phyloP scores from a whole-genome alignment of 2,329 filamentous ascomycete genomes.

The Zarea fungicola region DNA sequence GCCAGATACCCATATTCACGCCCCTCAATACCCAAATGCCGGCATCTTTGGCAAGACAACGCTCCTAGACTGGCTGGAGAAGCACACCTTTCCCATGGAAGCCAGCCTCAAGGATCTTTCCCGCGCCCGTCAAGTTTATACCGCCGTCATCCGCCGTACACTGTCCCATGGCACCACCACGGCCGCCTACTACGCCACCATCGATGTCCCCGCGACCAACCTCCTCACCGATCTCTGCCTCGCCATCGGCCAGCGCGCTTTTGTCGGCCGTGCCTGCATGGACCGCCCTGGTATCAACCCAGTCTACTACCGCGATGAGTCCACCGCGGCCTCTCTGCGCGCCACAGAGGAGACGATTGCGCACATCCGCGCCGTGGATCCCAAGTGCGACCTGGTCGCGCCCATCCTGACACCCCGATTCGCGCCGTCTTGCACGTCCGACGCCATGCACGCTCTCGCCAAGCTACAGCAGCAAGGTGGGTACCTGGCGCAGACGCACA shows the following conservation, averaged over 20 bases:
- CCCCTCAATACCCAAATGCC: conserved; percentile 88
- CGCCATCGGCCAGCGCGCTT: conserved; percentile 75
- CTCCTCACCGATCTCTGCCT: conserved; percentile 80
- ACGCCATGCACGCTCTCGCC: conserved; percentile 60
- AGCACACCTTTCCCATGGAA: conserved; percentile 93
- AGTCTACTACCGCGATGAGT: conserved; percentile 72
- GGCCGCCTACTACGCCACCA: conserved; percentile 90
- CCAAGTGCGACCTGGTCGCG: conserved; percentile 56
- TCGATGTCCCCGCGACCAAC: conserved; percentile 84
- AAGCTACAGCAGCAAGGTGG: conserved; percentile 55
- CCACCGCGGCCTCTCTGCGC: conserved; percentile 49
- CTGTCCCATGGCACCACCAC: conserved; percentile 89
- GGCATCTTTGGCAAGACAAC: conserved; percentile 93
- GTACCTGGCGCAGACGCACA: conserved; percentile 79
- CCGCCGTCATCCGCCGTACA: conserved; percentile 70
- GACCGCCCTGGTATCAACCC: conserved; percentile 63
- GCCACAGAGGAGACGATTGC: conserved; percentile 56
- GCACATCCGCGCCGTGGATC: conserved; percentile 65
- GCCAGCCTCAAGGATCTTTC: conserved; percentile 60
- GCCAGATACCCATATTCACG: conserved; percentile 89
- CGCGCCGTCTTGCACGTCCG: conserved; percentile 56
- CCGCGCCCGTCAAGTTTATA: conserved; percentile 68
- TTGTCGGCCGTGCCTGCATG: conserved; percentile 96
- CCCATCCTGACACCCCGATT: conserved; percentile 76
- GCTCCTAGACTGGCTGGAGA: conserved; percentile 87